phyloP scores from a whole-genome alignment of 768 basidiomycete species.

The Lactifluus hygrophoroides region DNA sequence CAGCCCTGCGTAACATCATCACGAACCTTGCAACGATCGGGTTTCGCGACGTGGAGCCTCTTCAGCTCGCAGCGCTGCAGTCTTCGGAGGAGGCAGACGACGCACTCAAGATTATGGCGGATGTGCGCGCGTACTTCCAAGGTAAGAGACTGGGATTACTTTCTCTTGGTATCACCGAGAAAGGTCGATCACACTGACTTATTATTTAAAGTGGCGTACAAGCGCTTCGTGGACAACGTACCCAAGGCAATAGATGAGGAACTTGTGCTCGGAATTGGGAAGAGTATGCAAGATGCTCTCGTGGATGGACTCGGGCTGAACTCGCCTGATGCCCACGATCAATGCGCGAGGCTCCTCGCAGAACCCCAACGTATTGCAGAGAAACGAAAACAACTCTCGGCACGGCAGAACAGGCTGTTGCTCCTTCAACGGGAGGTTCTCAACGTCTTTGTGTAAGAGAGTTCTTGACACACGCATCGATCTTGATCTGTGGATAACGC shows the following conservation, averaged over 20 bases:
- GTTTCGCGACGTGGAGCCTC: constrained; percentile 30
- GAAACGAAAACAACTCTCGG: constrained; percentile 39
- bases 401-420: constrained; percentile 43
- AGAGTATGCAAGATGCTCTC: constrained; percentile 38
- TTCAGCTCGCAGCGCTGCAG: constrained; percentile 42
- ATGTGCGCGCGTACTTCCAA: constrained; percentile 68
- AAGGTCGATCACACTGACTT: background rate
- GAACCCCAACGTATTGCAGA: constrained; percentile 40
- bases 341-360: constrained; percentile 44
- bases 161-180: background rate
- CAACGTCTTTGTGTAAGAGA: constrained; percentile 3
- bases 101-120: constrained; percentile 59
- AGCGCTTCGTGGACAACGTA: no score
- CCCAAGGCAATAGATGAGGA: constrained; percentile 40
- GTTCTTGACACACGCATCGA: background rate
- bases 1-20: background rate
- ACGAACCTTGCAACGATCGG: constrained; percentile 30
- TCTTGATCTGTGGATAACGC: background rate
- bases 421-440: constrained; percentile 37
- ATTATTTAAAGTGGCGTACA: constrained; percentile 35
- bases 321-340: constrained; percentile 35
- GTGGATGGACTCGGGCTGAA: constrained; percentile 44
- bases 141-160: constrained; percentile 32
- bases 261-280: constrained; percentile 44
- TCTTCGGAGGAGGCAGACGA: constrained; percentile 45